Base-by-base conservation (phyloP, 768 basidiomycete species). In the Auriscalpium microsporum region DNA sequence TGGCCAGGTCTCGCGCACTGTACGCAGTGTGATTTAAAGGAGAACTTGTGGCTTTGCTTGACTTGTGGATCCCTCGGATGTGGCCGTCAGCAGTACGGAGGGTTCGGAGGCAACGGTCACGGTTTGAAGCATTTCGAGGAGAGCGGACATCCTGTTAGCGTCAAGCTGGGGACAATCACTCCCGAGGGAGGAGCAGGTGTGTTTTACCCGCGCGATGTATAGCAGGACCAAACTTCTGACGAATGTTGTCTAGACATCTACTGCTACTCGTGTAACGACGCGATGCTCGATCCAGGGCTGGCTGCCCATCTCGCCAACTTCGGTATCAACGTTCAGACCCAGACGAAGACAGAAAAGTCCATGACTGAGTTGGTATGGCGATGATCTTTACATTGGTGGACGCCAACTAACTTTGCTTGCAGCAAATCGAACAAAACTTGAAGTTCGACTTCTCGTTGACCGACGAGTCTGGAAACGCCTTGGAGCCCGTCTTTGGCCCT, bases 391-490 rank as follows among this genome's bases (percentile, higher is more conserved):
- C 34, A 28, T 46, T 21, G 3, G 23, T 52, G 57, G 19, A 57
- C 14, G 1, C 14, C 48, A 42, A 35, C 42, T 11, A 4, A n/a
- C 1, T 23, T 13, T 28, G 45, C 34, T 37, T 50, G 5, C 49
- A 86, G 91, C 91, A 98, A 87, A 87, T 98, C 62, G 94, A 98
- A 67, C 93, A 97, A 60, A 99, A 99, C 65, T 73, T 98, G 36
- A 83, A 81, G 47, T 98, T 91, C 67, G 94, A 98, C 66, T 97
- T 98, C 69, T 91, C 89, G 0, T 79, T 99, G 56, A 90, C 87
- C 0, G 81, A 79, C 17, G 90, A 94, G 56, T 84, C 90, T 52
- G 95, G 94, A 2, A 84, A 87, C 34, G 88, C 92, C 1, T 75
- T 97, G 7, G 82, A 90, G 60, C 94, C 94, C 1, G 73, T 97